Evolutionary conservation across 2,329 filamentous ascomycete genomes (phyloP).

Genomic region (Beauveria medogensis): DNA sequence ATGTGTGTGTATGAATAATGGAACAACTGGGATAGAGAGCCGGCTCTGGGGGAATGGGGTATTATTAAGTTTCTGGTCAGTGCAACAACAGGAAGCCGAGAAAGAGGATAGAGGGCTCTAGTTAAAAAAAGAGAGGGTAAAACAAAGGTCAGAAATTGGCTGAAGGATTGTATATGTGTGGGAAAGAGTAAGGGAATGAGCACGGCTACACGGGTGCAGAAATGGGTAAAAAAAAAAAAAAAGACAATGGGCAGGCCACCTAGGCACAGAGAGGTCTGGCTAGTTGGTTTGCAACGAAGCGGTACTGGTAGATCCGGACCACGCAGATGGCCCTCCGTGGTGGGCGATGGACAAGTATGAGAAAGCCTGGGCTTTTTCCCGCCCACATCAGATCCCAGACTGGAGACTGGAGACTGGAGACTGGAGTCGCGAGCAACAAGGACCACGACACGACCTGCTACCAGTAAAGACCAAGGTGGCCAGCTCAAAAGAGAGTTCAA

Average conservation of each 20-base stretch:
- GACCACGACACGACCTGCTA: neutral
- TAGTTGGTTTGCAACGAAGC: neutral
- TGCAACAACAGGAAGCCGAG: neutral
- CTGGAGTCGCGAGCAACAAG: neutral
- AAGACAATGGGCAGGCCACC: neutral
- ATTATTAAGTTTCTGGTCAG: neutral
- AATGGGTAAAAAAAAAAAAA: neutral
- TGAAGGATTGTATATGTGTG: conserved; percentile 8
- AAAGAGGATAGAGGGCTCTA: neutral
- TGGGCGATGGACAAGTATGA: neutral
- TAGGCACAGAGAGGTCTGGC: neutral
- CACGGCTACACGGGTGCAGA: neutral
- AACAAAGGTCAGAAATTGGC: neutral
- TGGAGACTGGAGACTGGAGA: neutral
- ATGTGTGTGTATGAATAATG: conserved; percentile 2
- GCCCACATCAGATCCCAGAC: neutral
- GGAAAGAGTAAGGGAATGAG: neutral
- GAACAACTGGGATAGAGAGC: neutral
- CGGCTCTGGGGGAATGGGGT: conserved; percentile 7
- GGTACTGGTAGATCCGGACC: too few species aligned
- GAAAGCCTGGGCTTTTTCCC: neutral
- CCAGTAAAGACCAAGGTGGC: neutral
- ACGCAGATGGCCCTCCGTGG: too few species aligned
- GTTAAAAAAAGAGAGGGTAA: neutral
- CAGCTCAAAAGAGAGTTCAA: conserved; percentile 12